phyloP scores from a whole-genome alignment of 2,329 filamentous ascomycete species.

The Dactylellina drechsleri region DNA sequence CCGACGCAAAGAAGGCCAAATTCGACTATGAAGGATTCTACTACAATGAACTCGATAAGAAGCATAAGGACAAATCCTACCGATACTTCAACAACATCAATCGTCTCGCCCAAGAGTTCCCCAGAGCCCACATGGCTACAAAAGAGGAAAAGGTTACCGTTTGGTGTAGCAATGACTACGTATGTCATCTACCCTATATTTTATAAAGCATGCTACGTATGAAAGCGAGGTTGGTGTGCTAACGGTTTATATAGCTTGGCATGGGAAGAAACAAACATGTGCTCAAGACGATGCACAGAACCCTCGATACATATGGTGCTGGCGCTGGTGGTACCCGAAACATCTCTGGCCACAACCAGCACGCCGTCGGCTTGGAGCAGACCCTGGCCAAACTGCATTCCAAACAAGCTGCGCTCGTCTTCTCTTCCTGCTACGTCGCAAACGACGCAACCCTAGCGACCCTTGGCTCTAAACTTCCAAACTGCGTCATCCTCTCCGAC shows the following conservation, averaged over 20 bases:
- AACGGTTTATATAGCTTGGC: conserved; percentile 68
- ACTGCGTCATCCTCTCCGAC: conserved; percentile 97
- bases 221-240: background rate
- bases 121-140: conserved; percentile 87
- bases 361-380: conserved; percentile 84
- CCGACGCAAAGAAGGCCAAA: conserved; percentile 64
- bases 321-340: conserved; percentile 96
- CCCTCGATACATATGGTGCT: conserved; percentile 91
- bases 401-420: conserved; percentile 91
- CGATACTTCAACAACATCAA: conserved; percentile 99
- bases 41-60: conserved; percentile 88
- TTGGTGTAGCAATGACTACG: conserved; percentile 98
- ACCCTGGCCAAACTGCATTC: conserved; percentile 87
- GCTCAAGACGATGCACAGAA: conserved; percentile 90
- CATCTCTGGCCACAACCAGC: conserved; percentile 96
- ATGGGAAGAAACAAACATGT: conserved; percentile 94
- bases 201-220: background rate
- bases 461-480: conserved; percentile 92
- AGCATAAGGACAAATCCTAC: conserved; percentile 99
- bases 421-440: conserved; percentile 97
- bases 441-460: conserved; percentile 97
- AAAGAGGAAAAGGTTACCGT: conserved; percentile 90
- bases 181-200: conserved; percentile 29
- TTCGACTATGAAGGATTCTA: conserved; percentile 96
- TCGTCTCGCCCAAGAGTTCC: conserved; percentile 93